These are phyloP conservation scores for Edaphochlamys debaryana DNA, from an alignment of 139 green algal species.

Conservation along the genomic window DNA sequence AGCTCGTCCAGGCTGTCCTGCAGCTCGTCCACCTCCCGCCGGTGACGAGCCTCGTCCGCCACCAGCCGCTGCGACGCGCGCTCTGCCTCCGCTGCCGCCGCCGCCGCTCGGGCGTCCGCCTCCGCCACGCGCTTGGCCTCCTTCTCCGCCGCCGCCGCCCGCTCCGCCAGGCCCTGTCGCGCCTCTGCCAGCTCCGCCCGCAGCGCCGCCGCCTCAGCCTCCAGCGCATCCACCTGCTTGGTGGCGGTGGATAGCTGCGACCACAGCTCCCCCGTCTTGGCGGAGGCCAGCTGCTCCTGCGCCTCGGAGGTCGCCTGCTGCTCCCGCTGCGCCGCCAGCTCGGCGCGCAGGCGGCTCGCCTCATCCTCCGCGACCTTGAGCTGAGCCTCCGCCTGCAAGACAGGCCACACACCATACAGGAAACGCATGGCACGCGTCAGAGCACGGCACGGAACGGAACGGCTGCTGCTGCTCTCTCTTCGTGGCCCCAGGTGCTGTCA, in stretches of 20 bases:
- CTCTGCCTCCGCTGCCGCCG: not conserved
- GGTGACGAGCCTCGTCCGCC: not conserved
- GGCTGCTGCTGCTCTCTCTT: too few relatives aligned
- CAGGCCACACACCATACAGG: too few relatives aligned
- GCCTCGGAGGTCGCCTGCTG: not conserved
- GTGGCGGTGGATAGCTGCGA: not conserved
- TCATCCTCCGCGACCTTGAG: not conserved
- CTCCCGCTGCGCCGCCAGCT: not conserved
- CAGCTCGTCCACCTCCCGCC: conserved; percentile 49
- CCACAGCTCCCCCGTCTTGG: not conserved
- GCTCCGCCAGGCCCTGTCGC: not conserved
- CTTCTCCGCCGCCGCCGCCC: not conserved
- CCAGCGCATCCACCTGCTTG: conserved; percentile 12
- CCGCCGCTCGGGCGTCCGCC: not conserved
- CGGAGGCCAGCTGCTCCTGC: too few relatives aligned
- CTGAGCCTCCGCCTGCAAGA: not conserved
- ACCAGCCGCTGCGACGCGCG: not conserved
- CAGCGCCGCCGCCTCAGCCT: not conserved
- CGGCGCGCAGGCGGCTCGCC: not conserved
- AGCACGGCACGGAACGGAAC: too few relatives aligned
- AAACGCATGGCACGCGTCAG: too few relatives aligned
- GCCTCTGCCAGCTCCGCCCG: not conserved
- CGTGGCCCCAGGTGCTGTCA: too few relatives aligned
- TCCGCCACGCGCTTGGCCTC: not conserved
- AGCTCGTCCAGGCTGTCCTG: conserved; percentile 57